phyloP scores from a whole-genome alignment of 2,329 filamentous ascomycete species.

The Nemania sp. region DNA sequence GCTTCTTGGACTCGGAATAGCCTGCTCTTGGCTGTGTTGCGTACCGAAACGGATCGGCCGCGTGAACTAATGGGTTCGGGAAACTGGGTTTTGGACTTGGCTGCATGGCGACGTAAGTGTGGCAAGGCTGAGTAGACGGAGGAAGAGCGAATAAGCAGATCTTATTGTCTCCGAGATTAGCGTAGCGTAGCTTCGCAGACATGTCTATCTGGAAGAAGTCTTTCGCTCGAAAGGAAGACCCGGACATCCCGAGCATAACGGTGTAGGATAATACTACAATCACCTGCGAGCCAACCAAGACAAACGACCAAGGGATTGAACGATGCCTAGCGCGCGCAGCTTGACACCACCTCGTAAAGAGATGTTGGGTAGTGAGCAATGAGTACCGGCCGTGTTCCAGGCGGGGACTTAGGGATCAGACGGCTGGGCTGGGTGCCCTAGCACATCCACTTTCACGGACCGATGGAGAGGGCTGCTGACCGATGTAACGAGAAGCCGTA shows the following conservation, averaged over 20 bases:
- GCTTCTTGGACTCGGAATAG: slow-evolving; percentile 30
- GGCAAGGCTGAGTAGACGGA: slow-evolving; percentile 37
- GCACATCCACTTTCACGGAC: slow-evolving; percentile 16
- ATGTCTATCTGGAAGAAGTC: slow-evolving; percentile 36
- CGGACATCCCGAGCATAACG: slow-evolving; percentile 33
- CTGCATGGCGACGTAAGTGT: slow-evolving; percentile 12
- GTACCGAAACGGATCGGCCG: slow-evolving; percentile 17
- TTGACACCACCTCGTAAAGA: slow-evolving; percentile 14
- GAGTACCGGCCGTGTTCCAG: slow-evolving; percentile 9
- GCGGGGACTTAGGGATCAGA: slow-evolving; percentile 15
- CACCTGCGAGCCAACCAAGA: slow-evolving; percentile 22
- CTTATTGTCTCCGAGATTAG: slow-evolving; percentile 25
- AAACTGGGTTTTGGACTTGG: slow-evolving; percentile 12
- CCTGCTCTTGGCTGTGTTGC: slow-evolving; percentile 18
- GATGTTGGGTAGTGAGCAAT: slow-evolving; percentile 2
- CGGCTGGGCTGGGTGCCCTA: slow-evolving; percentile 18
- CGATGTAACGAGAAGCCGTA: slow-evolving; percentile 20
- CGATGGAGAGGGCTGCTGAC: slow-evolving; percentile 15
- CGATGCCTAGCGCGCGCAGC: slow-evolving; percentile 15
- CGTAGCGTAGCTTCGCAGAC: slow-evolving; percentile 35
- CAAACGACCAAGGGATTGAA: slow-evolving; percentile 4
- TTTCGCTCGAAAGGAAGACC: slow-evolving; percentile 33
- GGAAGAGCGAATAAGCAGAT: slow-evolving; percentile 1
- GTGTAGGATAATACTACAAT: slow-evolving; percentile 28
- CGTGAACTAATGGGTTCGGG: not conserved